Evolutionary conservation across 768 basidiomycete genomes (phyloP), one percentile per base, ranked within the genome.

Genomic region (Auricularia sp.): DNA sequence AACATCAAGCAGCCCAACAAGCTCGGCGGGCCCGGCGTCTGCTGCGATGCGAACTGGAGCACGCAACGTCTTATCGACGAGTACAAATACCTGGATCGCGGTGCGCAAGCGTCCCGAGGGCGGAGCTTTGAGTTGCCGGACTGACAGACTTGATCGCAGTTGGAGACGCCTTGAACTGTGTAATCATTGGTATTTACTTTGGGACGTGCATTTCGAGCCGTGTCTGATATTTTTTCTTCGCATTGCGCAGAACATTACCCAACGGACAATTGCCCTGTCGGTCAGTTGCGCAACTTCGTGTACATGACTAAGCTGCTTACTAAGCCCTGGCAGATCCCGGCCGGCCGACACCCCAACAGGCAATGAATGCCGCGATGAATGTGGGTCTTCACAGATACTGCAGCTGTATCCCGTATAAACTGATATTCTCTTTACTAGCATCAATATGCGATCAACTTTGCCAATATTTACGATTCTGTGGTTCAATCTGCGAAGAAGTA

Each of bases 401-500:
- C 29, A 29, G 29, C 29, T 29, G 29, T 29, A 29, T 29, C 3
- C 29, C 29, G 29, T 29, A 29, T 29, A 29, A 29, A 29, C 29
- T 29, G 2, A 29, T 42, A 14, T 42, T 42, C 39, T 42, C 39
- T 42, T 7, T 14, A 7, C 8, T 18, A 51, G 47, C 47, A 51
- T 51, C 14, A 16, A 51, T 16, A 16, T 6, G 47, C 47, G 21
- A 18, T 51, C 47, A 51, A 51, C 47, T 51, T 51, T 18, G 18
- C 18, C 10, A 16, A 51, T 18, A 42, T 42, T 14, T 42, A 42
- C 39, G 39, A 16, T 6, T 16, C 14, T 6, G 47, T 18, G 11
- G 18, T 18, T 5, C 21, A 21, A 18, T 21, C 14, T 8, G 14
- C 18, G 6, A 51, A 16, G 14, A 5, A 71, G 0, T 74, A 75